phyloP scores from a whole-genome alignment of 2,329 filamentous ascomycete species.

The Ophiostoma tasmaniense region DNA sequence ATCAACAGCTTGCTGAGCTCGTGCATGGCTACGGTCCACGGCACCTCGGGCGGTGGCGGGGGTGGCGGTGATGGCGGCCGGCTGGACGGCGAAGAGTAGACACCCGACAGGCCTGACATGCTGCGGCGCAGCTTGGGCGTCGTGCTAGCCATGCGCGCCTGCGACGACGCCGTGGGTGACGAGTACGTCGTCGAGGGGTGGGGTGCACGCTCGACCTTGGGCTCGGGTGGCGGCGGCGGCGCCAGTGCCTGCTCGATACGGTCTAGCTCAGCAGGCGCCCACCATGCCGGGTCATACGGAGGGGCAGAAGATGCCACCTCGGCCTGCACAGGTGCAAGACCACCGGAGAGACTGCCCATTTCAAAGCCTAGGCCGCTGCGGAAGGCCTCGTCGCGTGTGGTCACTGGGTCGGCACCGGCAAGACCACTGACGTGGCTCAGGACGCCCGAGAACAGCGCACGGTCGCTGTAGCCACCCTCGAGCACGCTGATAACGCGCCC shows the following conservation, averaged over 20 bases:
- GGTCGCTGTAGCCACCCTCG: constrained; percentile 92
- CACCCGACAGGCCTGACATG: constrained; percentile 45
- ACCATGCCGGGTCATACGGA: constrained; percentile 62
- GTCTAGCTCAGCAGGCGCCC: constrained; percentile 57
- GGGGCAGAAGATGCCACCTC: background rate
- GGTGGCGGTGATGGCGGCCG: constrained; percentile 40
- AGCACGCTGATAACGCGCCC: constrained; percentile 81
- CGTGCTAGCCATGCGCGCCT: constrained; percentile 63
- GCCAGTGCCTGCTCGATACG: constrained; percentile 55
- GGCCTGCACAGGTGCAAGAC: constrained; percentile 19
- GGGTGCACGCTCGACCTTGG: constrained; percentile 45
- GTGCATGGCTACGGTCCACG: constrained; percentile 76
- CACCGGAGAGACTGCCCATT: constrained; percentile 33
- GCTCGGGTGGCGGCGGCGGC: constrained; percentile 34
- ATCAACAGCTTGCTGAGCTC: constrained; percentile 78
- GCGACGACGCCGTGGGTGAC: constrained; percentile 80
- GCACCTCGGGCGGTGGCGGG: constrained; percentile 69
- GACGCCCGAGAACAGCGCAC: constrained; percentile 79
- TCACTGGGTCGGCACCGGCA: constrained; percentile 43
- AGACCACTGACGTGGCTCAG: constrained; percentile 85
- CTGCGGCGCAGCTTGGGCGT: constrained; percentile 57
- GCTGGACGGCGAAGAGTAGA: constrained; percentile 26
- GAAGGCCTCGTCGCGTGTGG: constrained; percentile 29
- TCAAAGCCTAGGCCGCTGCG: constrained; percentile 45
- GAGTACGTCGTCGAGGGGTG: constrained; percentile 64